Evolutionary conservation across 2,329 filamentous ascomycete species (phyloP).

Genomic region (Ascochyta pisi): DNA sequence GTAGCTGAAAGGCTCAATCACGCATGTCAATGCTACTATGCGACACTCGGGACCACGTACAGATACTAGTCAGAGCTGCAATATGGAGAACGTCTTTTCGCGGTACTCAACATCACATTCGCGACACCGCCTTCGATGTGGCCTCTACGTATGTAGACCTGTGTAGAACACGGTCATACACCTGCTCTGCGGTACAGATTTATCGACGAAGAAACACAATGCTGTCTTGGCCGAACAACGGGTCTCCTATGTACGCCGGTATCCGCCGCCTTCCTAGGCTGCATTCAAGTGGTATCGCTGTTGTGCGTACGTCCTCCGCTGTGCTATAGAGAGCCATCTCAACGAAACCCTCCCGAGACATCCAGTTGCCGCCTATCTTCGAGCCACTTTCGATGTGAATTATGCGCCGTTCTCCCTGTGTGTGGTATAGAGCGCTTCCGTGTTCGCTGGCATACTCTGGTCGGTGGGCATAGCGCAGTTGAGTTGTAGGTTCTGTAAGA

Average conservation of each 20-base stretch:
- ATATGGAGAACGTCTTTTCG: not conserved
- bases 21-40: not conserved
- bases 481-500: not conserved
- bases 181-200: not conserved
- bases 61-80: slow-evolving; percentile 3
- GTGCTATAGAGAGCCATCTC: not conserved
- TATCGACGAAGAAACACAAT: not conserved
- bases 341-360: not conserved
- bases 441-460: not conserved
- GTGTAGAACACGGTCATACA: not conserved
- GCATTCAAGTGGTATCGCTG: not conserved
- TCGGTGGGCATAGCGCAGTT: not conserved
- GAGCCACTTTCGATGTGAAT: not conserved
- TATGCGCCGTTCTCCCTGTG: not conserved
- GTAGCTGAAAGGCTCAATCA: no score
- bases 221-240: not conserved
- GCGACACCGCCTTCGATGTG: not conserved
- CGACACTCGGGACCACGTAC: not conserved
- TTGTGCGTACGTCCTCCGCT: not conserved
- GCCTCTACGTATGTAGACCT: not conserved
- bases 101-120: not conserved
- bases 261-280: not conserved
- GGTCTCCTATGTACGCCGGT: not conserved
- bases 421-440: not conserved
- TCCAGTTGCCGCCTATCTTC: not conserved